Conservation (phyloP, 257 asterid species). For the Primulina huaijiensis region DNA sequence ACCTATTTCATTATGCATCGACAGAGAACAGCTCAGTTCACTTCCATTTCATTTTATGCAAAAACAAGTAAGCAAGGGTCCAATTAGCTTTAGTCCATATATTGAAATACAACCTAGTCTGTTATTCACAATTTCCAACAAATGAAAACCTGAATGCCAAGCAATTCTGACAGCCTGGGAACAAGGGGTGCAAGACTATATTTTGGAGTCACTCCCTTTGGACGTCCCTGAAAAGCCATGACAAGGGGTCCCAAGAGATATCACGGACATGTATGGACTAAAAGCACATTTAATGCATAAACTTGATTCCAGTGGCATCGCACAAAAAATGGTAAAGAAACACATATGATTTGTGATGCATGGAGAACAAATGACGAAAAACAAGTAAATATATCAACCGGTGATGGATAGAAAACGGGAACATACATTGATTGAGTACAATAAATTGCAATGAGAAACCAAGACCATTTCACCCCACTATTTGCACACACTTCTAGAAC, state of each 20-base stretch:
- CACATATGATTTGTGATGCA: neutral
- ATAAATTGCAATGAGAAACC: neutral
- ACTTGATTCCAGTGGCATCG: neutral
- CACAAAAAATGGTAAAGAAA: neutral
- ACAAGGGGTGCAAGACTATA: slow-evolving; percentile 50
- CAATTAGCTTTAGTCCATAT: neutral
- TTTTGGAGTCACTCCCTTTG: slow-evolving; percentile 53
- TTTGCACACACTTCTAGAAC: neutral
- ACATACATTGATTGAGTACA: neutral
- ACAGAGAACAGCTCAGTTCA: neutral
- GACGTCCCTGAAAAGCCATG: slow-evolving; percentile 41
- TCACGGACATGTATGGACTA: neutral
- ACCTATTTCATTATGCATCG: slow-evolving; percentile 26
- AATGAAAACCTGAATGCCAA: slow-evolving; percentile 39
- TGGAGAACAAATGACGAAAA: neutral
- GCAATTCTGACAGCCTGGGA: slow-evolving; percentile 49
- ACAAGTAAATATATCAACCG: neutral
- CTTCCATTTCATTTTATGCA: neutral
- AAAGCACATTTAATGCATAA: neutral
- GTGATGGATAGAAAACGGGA: neutral
- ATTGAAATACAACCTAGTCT: neutral
- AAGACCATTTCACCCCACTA: neutral
- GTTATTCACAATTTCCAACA: neutral
- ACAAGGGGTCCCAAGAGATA: neutral
- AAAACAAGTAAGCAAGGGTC: neutral